Percentiles rank a stretch among this genome's conserved stretches.
Conservation (phyloP, 1,284 basidiomycete genomes). For the Porogramme epimiltina region DNA sequence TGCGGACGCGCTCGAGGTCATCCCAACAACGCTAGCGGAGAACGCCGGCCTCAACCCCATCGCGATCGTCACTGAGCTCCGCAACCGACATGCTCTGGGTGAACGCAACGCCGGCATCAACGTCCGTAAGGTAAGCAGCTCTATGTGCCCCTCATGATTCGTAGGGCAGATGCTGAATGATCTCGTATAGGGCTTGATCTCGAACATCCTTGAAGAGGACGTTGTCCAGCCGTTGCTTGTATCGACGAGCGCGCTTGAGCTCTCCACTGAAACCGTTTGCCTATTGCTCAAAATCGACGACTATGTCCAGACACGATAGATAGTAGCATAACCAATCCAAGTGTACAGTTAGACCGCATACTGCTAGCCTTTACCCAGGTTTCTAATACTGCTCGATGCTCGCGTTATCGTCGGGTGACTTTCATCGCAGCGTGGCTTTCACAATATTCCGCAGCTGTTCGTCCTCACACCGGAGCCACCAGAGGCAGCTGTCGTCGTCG, state of each 20-base stretch:
- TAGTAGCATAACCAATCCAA: conserved; percentile 14
- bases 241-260: conserved; percentile 92
- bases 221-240: conserved; percentile 97
- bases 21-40: conserved; percentile 97
- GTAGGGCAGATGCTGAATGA: background rate
- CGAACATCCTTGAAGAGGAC: conserved; percentile 96
- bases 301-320: conserved; percentile 79
- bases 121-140: conserved; percentile 79
- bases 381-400: background rate
- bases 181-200: conserved; percentile 81
- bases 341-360: conserved; percentile 22
- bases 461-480: conserved; percentile 65
- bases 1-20: conserved; percentile 97
- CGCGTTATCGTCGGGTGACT: too few species aligned
- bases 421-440: conserved; percentile 21
- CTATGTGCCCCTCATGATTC: background rate
- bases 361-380: conserved; percentile 3
- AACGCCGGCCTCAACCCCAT: conserved; percentile 99
- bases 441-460: conserved; percentile 27
- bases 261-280: conserved; percentile 97
- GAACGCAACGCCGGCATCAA: conserved; percentile 98
- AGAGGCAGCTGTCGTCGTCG: conserved; percentile 72
- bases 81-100: conserved; percentile 95
- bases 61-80: conserved; percentile 95
- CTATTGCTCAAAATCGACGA: conserved; percentile 97